Conservation (phyloP, 2,329 filamentous ascomycete species). For the Fusarium nurragi region DNA sequence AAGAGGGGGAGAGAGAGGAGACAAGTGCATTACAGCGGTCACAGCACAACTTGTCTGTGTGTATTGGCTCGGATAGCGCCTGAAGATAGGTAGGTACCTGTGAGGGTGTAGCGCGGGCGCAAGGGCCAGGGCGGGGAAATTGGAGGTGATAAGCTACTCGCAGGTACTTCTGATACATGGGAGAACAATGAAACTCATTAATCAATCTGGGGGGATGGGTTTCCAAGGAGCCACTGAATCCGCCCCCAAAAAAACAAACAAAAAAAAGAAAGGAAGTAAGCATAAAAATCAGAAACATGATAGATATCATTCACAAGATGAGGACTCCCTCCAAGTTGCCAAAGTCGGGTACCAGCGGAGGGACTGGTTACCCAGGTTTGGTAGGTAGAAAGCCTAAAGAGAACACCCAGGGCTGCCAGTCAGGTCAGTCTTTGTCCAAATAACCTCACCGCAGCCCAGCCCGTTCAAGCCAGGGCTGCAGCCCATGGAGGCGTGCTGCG, state of each 20-base stretch:
- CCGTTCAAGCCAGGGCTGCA: conserved; percentile 13
- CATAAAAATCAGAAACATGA: neutral
- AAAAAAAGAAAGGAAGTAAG: conserved; percentile 17
- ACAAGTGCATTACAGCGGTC: conserved; percentile 7
- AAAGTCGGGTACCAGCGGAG: neutral
- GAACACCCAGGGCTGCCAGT: conserved; percentile 17
- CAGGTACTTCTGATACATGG: conserved; percentile 12
- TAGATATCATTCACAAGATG: too few relatives aligned
- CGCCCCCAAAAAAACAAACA: conserved; percentile 13
- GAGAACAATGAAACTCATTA: neutral
- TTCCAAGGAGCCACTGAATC: conserved; percentile 28
- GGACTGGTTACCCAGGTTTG: neutral
- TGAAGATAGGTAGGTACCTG: conserved; percentile 25
- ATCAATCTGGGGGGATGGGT: conserved; percentile 33
- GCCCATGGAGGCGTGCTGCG: conserved; percentile 14
- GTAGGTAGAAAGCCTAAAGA: neutral
- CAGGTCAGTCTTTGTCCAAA: conserved; percentile 24
- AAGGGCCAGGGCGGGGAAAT: conserved; percentile 47
- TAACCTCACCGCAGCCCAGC: conserved; percentile 11
- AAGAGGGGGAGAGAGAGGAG: conserved; percentile 39
- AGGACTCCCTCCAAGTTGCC: neutral
- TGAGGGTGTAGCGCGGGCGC: conserved; percentile 42
- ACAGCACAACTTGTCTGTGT: neutral
- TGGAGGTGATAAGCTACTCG: conserved; percentile 40
- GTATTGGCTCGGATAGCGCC: conserved; percentile 9